Evolutionary conservation across 495 filamentous ascomycete genomes (phyloP), one percentile per base, ranked within the genome.

Genomic region (Penicillium manginii): DNA sequence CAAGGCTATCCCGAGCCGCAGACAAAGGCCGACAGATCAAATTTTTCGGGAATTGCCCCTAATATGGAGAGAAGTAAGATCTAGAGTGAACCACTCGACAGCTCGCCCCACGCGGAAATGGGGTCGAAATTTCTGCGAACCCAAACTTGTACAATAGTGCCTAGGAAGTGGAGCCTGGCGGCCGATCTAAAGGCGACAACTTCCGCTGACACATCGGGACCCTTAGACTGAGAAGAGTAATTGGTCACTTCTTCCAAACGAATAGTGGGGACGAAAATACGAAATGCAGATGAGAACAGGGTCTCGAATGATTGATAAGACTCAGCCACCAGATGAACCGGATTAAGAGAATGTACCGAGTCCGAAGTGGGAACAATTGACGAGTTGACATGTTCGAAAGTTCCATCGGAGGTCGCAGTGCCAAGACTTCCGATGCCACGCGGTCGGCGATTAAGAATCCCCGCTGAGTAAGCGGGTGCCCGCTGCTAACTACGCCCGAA

Each of bases 61-160:
- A 47, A 43, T 17, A 43, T 43, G 17, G 40, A 43, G 15, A n/a
- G n/a, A 9, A 43, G 40, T 43, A 0, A 43, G 40, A 43, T 43
- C 19, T 2, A 43, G 10, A 3, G n/a, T 19, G n/a, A 17, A n/a
- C n/a, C n/a, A n/a, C 40, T 43, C 17, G 12, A 39, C 35, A 43
- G 15, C 17, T 43, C 19, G 45, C 19, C 45, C 45, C 45, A 47
- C 45, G 21, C 21, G 45, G 19, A 17, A 47, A 47, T 47, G 45
- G 45, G 32, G 11, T 40, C 50, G 31, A 54, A 59, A 48, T 58
- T 23, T 58, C 56, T 52, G 56, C 56, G 31, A 42, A 47, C 56
- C 23, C 54, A 42, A 26, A 22, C 22, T 31, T n/a, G n/a, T n/a
- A n/a, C n/a, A n/a, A 10, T 19, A 50, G 47, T 50, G 56, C 26